These are phyloP conservation scores for Trichocomaceae sp. DNA, from an alignment of 2,329 filamentous ascomycete genomes.

Conservation along the genomic window DNA sequence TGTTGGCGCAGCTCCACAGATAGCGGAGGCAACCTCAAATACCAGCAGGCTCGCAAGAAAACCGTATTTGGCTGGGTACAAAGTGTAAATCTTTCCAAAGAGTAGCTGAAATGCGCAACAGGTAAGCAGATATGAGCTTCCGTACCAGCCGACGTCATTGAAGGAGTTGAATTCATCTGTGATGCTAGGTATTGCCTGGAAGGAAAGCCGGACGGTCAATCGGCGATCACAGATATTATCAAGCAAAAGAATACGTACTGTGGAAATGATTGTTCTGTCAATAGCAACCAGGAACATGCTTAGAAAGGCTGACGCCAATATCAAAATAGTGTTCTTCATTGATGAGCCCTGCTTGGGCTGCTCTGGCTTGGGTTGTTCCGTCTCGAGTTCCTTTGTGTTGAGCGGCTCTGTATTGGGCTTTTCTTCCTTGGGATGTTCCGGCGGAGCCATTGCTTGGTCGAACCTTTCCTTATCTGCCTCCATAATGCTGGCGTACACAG, in stretches of 20 bases:
- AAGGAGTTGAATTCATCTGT: slow-evolving; percentile 31
- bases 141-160: slow-evolving; percentile 34
- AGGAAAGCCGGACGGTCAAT: not conserved
- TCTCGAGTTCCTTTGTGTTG: no score
- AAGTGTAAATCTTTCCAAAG: slow-evolving; percentile 42
- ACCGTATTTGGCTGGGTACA: slow-evolving; percentile 26
- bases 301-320: not conserved
- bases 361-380: not conserved
- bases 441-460: not conserved
- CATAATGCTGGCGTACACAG: not conserved
- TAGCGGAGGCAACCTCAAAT: slow-evolving; percentile 41
- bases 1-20: slow-evolving; percentile 34
- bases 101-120: slow-evolving; percentile 27
- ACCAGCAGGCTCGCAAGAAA: slow-evolving; percentile 17
- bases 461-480: not conserved
- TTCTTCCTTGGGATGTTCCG: not conserved
- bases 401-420: no score
- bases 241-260: not conserved
- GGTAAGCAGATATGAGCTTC: slow-evolving; percentile 37
- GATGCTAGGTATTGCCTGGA: slow-evolving; percentile 18
- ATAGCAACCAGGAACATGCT: not conserved
- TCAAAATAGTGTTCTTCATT: slow-evolving; percentile 17
- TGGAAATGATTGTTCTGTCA: slow-evolving; percentile 15
- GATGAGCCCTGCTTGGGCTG: not conserved
- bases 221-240: not conserved